phyloP scores from a whole-genome alignment of 2,329 filamentous ascomycete genomes.

The Boeremia lycopersici region DNA sequence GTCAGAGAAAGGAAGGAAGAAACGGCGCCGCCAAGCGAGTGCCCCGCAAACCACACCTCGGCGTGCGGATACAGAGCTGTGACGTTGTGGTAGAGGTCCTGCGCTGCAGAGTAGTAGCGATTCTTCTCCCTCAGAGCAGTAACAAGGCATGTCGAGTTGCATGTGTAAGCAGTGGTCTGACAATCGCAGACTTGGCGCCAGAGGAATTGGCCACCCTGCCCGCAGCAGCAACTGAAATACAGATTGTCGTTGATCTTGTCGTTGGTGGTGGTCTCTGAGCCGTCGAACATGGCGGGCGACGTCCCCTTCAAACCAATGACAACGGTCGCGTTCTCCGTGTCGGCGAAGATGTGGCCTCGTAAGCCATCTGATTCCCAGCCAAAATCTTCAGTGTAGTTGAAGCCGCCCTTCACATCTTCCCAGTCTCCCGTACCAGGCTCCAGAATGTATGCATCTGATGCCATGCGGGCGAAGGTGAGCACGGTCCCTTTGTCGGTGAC shows the following conservation, averaged over 20 bases:
- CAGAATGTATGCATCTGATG: conserved; percentile 85
- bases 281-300: conserved; percentile 86
- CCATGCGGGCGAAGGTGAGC: conserved; percentile 83
- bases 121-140: conserved; percentile 79
- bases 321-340: conserved; percentile 82
- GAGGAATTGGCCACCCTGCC: conserved; percentile 85
- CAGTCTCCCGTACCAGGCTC: conserved; percentile 75
- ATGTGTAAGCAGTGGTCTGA: conserved; percentile 82
- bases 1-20: conserved; percentile 88
- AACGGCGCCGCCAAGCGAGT: conserved; percentile 90
- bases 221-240: conserved; percentile 98
- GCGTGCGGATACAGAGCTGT: conserved; percentile 85
- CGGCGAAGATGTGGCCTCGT: conserved; percentile 89
- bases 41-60: conserved; percentile 87
- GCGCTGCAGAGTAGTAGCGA: conserved; percentile 86
- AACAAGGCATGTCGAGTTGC: conserved; percentile 88
- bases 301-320: conserved; percentile 95
- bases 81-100: conserved; percentile 90
- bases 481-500: conserved; percentile 85
- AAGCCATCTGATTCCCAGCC: conserved; percentile 91
- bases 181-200: conserved; percentile 96
- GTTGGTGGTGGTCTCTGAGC: conserved; percentile 94
- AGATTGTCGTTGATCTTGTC: conserved; percentile 98
- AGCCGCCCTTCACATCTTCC: conserved; percentile 71
- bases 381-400: conserved; percentile 87